Evolutionary conservation across 495 filamentous ascomycete species (phyloP).

Genomic region (Bacidia gigantensis): DNA sequence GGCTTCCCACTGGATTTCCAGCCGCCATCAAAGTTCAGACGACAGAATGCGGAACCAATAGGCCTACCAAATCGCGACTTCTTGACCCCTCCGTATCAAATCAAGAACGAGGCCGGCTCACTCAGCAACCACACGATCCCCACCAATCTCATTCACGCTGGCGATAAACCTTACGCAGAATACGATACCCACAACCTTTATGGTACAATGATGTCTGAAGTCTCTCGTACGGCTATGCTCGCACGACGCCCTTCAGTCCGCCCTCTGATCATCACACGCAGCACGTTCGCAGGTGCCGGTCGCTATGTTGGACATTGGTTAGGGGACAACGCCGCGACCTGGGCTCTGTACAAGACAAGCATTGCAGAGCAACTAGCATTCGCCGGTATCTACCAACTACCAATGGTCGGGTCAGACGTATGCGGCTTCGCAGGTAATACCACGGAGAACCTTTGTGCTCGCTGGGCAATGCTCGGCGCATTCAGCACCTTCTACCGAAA

Average conservation of each 20-base stretch:
- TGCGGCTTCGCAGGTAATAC: slow-evolving; percentile 65
- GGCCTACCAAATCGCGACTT: slow-evolving; percentile 54
- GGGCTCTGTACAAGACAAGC: slow-evolving; percentile 56
- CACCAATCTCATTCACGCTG: slow-evolving; percentile 60
- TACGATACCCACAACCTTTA: slow-evolving; percentile 83
- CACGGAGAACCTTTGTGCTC: slow-evolving; percentile 66
- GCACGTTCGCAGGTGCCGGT: slow-evolving; percentile 72
- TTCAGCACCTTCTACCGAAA: slow-evolving; percentile 78
- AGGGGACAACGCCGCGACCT: slow-evolving; percentile 65
- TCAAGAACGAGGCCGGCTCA: slow-evolving; percentile 56
- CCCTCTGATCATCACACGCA: slow-evolving; percentile 71
- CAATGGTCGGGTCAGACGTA: slow-evolving; percentile 74
- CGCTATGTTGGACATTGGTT: slow-evolving; percentile 74
- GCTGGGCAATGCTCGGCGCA: slow-evolving; percentile 71
- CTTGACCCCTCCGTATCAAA: slow-evolving; percentile 58
- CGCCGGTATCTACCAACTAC: slow-evolving; percentile 67
- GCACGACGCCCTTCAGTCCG: slow-evolving; percentile 50
- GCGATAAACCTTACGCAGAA: slow-evolving; percentile 54
- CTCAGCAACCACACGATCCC: slow-evolving; percentile 62
- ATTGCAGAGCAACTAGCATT: slow-evolving; percentile 63
- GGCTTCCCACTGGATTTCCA: slow-evolving; percentile 64
- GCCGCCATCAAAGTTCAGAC: slow-evolving; percentile 27
- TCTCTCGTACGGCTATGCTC: slow-evolving; percentile 54
- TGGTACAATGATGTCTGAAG: slow-evolving; percentile 70
- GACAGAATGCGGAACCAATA: slow-evolving; percentile 5